phyloP scores from a whole-genome alignment of 163 green algal genomes.

The Scenedesmus sp. region DNA sequence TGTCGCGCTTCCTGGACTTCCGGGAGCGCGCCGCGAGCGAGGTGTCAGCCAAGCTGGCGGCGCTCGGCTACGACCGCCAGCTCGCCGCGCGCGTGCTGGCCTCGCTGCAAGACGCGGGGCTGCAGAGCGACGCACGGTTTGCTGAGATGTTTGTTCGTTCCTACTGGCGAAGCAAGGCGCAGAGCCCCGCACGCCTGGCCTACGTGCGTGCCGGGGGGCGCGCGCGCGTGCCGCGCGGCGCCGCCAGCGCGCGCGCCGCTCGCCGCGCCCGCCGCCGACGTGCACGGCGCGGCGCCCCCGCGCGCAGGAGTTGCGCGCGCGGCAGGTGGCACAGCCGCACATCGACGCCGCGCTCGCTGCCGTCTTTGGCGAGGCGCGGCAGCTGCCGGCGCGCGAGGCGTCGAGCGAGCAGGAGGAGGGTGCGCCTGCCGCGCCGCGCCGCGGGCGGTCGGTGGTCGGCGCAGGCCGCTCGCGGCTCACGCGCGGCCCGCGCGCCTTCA shows the following conservation, averaged over 20 bases:
- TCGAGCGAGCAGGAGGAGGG: slow-evolving; percentile 4
- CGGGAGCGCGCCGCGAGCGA: slow-evolving; percentile 31
- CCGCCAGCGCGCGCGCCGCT: too few relatives aligned
- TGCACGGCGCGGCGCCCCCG: neutral
- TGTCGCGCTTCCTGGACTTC: slow-evolving; percentile 31
- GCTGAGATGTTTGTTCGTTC: slow-evolving; percentile 30
- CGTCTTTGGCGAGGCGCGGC: slow-evolving; percentile 26
- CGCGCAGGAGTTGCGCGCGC: slow-evolving; percentile 23
- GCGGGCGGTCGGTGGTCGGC: too few relatives aligned
- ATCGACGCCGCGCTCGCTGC: slow-evolving; percentile 13
- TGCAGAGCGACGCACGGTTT: slow-evolving; percentile 39
- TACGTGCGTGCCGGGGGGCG: slow-evolving; percentile 8
- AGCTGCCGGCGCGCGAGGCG: slow-evolving; percentile 1
- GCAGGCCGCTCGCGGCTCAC: too few relatives aligned
- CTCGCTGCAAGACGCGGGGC: slow-evolving; percentile 3
- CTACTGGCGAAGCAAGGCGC: slow-evolving; percentile 20
- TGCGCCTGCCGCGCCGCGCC: slow-evolving; percentile 12
- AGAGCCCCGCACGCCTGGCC: slow-evolving; percentile 7
- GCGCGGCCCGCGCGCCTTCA: too few relatives aligned
- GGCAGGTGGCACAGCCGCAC: slow-evolving; percentile 1
- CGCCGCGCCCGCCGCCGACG: too few relatives aligned
- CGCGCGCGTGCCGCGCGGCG: too few relatives aligned
- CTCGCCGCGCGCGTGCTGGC: slow-evolving; percentile 11
- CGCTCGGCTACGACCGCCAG: slow-evolving; percentile 4
- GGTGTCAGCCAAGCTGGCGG: slow-evolving; percentile 15